Percentiles rank a stretch among this genome's conserved stretches.
Evolutionary conservation across 2,329 filamentous ascomycete genomes (phyloP).

Genomic region (Claviceps sp.): DNA sequence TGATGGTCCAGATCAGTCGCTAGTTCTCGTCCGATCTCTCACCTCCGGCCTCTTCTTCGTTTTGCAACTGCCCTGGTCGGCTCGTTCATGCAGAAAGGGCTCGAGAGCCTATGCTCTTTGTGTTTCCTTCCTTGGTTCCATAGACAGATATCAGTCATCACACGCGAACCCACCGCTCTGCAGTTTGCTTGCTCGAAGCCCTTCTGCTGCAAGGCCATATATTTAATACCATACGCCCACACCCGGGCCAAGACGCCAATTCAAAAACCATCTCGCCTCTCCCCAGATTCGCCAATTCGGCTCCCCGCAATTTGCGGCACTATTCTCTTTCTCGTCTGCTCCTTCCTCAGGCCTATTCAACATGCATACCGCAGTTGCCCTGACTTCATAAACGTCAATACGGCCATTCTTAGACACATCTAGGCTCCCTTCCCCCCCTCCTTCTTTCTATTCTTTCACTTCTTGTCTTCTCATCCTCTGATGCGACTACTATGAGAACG

Average conservation of each 20-base stretch:
- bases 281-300: conserved; percentile 6
- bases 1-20: conserved; percentile 6
- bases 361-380: conserved; percentile 21
- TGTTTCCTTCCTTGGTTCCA: not conserved
- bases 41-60: conserved; percentile 1
- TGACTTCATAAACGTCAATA: conserved; percentile 24
- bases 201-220: not conserved
- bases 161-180: conserved; percentile 1
- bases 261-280: conserved; percentile 2
- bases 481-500: conserved; percentile 12
- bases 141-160: not conserved
- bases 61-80: conserved; percentile 2
- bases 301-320: conserved; percentile 6
- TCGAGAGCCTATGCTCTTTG: not conserved
- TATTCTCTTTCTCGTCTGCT: conserved; percentile 1
- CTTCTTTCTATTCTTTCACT: not conserved
- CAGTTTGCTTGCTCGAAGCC: not conserved
- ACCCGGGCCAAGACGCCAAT: conserved; percentile 1
- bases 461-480: not conserved
- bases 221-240: not conserved
- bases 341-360: conserved; percentile 17
- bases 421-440: conserved; percentile 11
- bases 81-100: not conserved
- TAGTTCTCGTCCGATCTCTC: conserved; percentile 3
- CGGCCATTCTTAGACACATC: conserved; percentile 16